phyloP scores from a whole-genome alignment of 2,329 filamentous ascomycete species.

The Fusarium sp. region DNA sequence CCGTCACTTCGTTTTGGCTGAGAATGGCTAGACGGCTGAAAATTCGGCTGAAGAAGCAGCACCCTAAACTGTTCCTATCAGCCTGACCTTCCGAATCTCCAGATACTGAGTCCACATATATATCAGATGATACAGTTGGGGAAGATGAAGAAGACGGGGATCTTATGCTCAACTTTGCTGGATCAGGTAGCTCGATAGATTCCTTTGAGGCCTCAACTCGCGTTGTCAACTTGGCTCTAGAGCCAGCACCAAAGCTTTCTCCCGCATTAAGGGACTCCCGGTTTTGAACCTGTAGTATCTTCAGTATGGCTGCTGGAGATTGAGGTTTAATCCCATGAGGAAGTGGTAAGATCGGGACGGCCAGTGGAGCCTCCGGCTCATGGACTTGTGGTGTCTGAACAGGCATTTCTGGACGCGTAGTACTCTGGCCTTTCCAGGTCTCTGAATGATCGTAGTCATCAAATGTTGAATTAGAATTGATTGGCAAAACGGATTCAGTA shows the following conservation, averaged over 20 bases:
- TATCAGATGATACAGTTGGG: neutral
- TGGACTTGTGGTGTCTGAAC: fast-evolving
- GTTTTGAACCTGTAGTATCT: neutral
- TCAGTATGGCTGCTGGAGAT: neutral
- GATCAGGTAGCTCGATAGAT: neutral
- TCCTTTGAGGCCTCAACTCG: fast-evolving
- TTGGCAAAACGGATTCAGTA: constrained; percentile 52
- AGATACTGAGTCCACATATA: neutral
- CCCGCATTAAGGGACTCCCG: too few species aligned
- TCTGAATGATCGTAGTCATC: neutral
- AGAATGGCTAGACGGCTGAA: neutral
- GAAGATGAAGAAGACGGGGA: neutral
- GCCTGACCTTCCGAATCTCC: neutral
- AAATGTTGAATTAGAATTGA: neutral
- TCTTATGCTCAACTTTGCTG: fast-evolving
- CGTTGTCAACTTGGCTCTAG: too few species aligned
- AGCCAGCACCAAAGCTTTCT: too few species aligned
- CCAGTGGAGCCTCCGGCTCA: fast-evolving
- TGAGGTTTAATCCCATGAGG: fast-evolving
- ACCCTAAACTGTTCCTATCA: neutral
- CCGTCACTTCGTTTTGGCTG: fast-evolving
- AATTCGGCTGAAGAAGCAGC: neutral
- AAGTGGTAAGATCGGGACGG: fast-evolving
- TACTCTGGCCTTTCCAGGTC: neutral
- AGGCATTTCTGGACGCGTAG: neutral